Evolutionary conservation across 805 yeast genomes (phyloP).

Genomic region (Candida taoyuanica): DNA sequence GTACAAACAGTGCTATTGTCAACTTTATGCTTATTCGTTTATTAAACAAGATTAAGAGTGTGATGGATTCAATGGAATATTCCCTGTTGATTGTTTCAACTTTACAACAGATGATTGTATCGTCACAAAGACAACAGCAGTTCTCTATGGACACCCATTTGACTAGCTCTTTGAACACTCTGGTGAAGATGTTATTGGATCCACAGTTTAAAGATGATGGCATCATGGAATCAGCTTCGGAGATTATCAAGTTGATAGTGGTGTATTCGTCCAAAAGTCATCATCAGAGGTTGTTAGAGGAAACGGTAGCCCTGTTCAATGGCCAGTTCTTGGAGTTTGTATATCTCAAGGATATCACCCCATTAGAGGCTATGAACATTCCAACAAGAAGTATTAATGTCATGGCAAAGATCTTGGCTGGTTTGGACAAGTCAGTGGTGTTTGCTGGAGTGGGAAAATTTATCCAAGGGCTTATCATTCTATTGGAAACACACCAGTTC

Average conservation of each 20-base stretch:
- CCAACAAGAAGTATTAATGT: slow-evolving; percentile 33
- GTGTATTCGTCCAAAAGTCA: slow-evolving; percentile 26
- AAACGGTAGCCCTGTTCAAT: slow-evolving; percentile 35
- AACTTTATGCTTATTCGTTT: slow-evolving; percentile 37
- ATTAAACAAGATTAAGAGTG: slow-evolving; percentile 27
- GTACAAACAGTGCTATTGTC: slow-evolving; percentile 31
- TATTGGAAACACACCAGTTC: slow-evolving; percentile 9
- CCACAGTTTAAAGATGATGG: slow-evolving; percentile 10
- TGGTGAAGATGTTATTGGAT: slow-evolving; percentile 10
- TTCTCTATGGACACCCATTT: slow-evolving; percentile 22
- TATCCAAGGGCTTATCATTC: too few species aligned
- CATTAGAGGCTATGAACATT: slow-evolving; percentile 20
- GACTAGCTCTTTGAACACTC: slow-evolving; percentile 13
- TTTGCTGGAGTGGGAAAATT: too few species aligned
- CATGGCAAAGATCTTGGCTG: slow-evolving; percentile 46
- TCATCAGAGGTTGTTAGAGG: slow-evolving; percentile 44
- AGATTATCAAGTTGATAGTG: slow-evolving; percentile 32
- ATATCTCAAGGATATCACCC: slow-evolving; percentile 8
- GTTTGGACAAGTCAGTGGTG: slow-evolving; percentile 40
- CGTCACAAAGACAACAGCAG: slow-evolving; percentile 18
- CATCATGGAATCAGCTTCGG: slow-evolving; percentile 27
- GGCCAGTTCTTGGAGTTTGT: slow-evolving; percentile 10
- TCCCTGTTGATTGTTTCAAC: slow-evolving; percentile 19
- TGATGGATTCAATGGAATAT: slow-evolving; percentile 14
- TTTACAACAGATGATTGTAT: slow-evolving; percentile 18